Evolutionary conservation across 2,329 filamentous ascomycete species (phyloP).

Genomic region (Chaetomiaceae sp.): DNA sequence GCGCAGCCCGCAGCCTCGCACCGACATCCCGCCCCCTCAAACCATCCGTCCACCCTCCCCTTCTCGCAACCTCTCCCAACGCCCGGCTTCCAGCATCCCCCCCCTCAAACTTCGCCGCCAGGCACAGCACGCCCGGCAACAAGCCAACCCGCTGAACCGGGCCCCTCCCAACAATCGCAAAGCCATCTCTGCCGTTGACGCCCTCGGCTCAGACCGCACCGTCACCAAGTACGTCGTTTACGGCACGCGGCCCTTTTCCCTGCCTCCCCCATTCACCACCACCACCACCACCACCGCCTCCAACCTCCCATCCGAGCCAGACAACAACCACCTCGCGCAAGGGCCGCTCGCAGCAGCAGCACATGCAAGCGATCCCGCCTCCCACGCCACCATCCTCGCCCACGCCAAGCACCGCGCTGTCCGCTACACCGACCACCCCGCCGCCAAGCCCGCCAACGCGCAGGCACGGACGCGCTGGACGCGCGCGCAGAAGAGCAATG

Average conservation of each 20-base stretch:
- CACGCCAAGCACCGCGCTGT: too few relatives aligned
- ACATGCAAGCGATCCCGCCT: too few relatives aligned
- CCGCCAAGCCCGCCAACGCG: conserved; percentile 4
- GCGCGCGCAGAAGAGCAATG: conserved; percentile 1
- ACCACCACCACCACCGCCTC: neutral
- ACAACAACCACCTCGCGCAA: neutral
- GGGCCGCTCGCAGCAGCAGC: neutral
- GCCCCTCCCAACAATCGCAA: too few relatives aligned
- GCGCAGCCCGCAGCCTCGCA: neutral
- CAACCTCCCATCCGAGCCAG: neutral
- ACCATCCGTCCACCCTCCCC: neutral
- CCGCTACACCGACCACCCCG: too few relatives aligned
- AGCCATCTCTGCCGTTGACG: neutral
- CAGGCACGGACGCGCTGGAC: neutral
- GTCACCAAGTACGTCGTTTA: conserved; percentile 13
- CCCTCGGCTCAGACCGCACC: conserved; percentile 7
- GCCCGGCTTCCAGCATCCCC: neutral
- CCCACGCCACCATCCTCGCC: too few relatives aligned
- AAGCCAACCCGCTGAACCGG: too few relatives aligned
- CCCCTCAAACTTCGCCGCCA: neutral
- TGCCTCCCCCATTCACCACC: neutral
- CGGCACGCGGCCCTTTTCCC: conserved; percentile 9
- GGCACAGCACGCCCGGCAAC: neutral
- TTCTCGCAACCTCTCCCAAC: neutral
- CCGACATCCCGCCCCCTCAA: neutral